Percentiles rank a stretch among this genome's conserved stretches.
phyloP scores from a whole-genome alignment of 345 rosid species.

The Arabis hirsuta region DNA sequence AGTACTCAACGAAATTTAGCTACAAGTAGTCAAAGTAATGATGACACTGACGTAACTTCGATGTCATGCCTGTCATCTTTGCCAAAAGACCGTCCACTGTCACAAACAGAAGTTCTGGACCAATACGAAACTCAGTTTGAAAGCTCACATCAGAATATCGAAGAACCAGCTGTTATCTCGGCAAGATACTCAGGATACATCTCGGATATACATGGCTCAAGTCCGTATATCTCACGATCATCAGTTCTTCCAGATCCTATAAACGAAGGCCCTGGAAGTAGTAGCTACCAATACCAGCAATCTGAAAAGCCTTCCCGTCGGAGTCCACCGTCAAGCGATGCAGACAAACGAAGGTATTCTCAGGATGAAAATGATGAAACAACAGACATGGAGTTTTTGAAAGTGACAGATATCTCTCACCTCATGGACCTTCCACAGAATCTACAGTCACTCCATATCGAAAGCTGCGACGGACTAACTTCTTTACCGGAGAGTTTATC shows the following conservation, averaged over 20 bases:
- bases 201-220: slow-evolving; percentile 25
- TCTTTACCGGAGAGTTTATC: slow-evolving; percentile 33
- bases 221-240: slow-evolving; percentile 15
- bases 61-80: slow-evolving; percentile 35
- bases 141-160: slow-evolving; percentile 21
- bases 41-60: slow-evolving; percentile 31
- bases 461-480: slow-evolving; percentile 40
- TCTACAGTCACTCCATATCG: slow-evolving; percentile 44
- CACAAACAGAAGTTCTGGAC: slow-evolving; percentile 1
- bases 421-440: slow-evolving; percentile 43
- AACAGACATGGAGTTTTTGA: slow-evolving; percentile 32
- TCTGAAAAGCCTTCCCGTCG: neutral
- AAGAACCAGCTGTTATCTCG: slow-evolving; percentile 39
- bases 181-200: slow-evolving; percentile 34
- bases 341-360: neutral
- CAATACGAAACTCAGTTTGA: slow-evolving; percentile 12
- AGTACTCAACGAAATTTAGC: slow-evolving; percentile 15
- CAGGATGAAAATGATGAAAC: slow-evolving; percentile 18
- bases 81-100: slow-evolving; percentile 14
- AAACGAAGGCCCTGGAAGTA: slow-evolving; percentile 1
- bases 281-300: slow-evolving; percentile 4
- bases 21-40: slow-evolving; percentile 33
- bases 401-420: slow-evolving; percentile 46
- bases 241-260: slow-evolving; percentile 7
- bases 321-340: slow-evolving; percentile 28